Percentiles rank a stretch among this genome's conserved stretches.
These are phyloP conservation scores for Aciculoconidium aculeatum DNA, from an alignment of 805 yeast species.

Conservation along the genomic window DNA sequence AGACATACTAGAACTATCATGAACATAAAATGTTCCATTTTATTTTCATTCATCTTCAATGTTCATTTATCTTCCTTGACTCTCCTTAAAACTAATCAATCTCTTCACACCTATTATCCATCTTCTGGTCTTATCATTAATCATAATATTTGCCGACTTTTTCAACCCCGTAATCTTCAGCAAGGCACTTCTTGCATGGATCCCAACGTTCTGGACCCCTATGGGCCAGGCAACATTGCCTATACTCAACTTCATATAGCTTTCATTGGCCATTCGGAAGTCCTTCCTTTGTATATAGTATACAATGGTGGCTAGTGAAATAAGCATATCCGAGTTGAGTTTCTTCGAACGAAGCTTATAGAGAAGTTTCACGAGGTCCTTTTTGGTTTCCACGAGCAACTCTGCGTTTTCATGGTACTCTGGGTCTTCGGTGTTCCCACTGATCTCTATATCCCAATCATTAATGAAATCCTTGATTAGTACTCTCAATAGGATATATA, in stretches of 20 bases:
- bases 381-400: conserved; percentile 30
- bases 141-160: conserved; percentile 64
- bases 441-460: conserved; percentile 32
- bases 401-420: conserved; percentile 5
- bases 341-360: conserved; percentile 29
- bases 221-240: conserved; percentile 94
- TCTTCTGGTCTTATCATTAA: conserved; percentile 63
- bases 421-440: conserved; percentile 8
- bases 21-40: too few relatives aligned
- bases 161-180: conserved; percentile 47
- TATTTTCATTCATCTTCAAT: too few relatives aligned
- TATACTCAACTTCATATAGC: conserved; percentile 69
- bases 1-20: too few relatives aligned
- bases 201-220: conserved; percentile 74
- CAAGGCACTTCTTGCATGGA: conserved; percentile 68
- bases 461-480: conserved; percentile 40
- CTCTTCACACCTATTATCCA: conserved; percentile 79
- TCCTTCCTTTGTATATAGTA: conserved; percentile 53
- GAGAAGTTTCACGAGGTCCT: conserved; percentile 47
- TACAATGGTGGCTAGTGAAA: conserved; percentile 54
- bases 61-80: too few relatives aligned
- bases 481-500: conserved; percentile 39
- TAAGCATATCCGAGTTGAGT: conserved; percentile 42
- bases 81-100: conserved; percentile 52
- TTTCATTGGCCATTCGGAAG: conserved; percentile 52